A percentile compares a stretch with the other conserved stretches of the same genome.
Evolutionary conservation across 306 rosid genomes (phyloP).

Genomic region (Trifolium fragiferum): DNA sequence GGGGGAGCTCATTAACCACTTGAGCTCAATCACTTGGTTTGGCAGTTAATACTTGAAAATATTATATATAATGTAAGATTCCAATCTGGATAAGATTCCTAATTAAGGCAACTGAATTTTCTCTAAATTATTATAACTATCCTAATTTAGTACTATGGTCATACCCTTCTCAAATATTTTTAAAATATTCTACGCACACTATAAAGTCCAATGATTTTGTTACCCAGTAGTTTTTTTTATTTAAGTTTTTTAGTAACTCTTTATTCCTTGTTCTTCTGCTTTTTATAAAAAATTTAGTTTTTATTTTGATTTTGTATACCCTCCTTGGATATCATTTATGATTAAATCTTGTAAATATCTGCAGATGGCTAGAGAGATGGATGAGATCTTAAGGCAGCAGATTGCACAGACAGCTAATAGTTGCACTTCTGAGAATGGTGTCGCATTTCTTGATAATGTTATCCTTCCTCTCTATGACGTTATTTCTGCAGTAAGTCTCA

Average conservation of each 20-base stretch:
- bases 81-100: background rate
- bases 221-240: background rate
- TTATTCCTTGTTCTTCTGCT: background rate
- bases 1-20: too few relatives aligned
- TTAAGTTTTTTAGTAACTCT: background rate
- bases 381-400: constrained; percentile 76
- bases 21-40: too few relatives aligned
- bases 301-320: background rate
- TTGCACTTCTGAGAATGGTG: constrained; percentile 66
- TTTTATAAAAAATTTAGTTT: background rate
- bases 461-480: constrained; percentile 77
- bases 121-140: background rate
- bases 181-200: background rate
- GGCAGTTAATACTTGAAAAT: background rate
- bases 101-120: background rate
- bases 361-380: constrained; percentile 98
- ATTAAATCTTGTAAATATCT: constrained; percentile 38
- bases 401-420: constrained; percentile 83
- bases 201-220: background rate
- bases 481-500: constrained; percentile 76
- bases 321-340: background rate
- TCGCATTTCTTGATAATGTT: constrained; percentile 86
- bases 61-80: background rate
- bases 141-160: background rate
- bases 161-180: background rate